A percentile compares a stretch with the other conserved stretches of the same genome.
Conservation (phyloP, 805 yeast genomes). For the Blastobotrys robertii region DNA sequence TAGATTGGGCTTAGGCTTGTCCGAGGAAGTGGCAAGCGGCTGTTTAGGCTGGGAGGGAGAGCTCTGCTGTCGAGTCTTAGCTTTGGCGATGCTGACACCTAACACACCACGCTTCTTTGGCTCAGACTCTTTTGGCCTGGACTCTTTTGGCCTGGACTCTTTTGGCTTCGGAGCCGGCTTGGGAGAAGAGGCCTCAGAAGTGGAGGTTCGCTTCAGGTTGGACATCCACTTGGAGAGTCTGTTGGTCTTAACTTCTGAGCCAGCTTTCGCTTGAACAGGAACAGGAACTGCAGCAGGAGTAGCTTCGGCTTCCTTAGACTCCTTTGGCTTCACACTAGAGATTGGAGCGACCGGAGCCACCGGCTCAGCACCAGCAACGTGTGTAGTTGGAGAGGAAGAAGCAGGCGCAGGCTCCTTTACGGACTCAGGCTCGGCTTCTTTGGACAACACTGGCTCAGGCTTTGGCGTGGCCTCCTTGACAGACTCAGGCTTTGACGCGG, state of each 20-base stretch:
- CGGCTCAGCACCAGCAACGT: background rate
- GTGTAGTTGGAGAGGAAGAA: background rate
- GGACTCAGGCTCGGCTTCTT: conserved; percentile 10
- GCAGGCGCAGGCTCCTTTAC: background rate
- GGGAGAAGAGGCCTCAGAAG: too few relatives aligned
- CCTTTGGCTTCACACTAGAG: background rate
- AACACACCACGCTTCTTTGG: background rate
- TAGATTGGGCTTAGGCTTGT: background rate
- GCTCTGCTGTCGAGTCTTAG: too few relatives aligned
- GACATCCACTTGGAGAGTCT: too few relatives aligned
- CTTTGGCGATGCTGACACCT: too few relatives aligned
- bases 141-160: too few relatives aligned
- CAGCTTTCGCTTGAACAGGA: background rate
- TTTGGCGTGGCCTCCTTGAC: too few relatives aligned
- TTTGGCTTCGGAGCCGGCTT: too few relatives aligned
- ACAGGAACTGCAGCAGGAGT: background rate
- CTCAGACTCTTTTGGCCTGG: background rate
- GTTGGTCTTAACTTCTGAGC: too few relatives aligned
- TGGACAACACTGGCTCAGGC: conserved; percentile 11
- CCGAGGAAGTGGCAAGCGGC: background rate
- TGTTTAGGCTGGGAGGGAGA: background rate
- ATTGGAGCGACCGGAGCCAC: background rate
- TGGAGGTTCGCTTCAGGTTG: too few relatives aligned
- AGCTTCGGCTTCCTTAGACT: background rate
- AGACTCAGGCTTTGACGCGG: conserved; percentile 2